Base-by-base conservation (phyloP, 306 rosid genomes). In the Aeschynomene evenia region DNA sequence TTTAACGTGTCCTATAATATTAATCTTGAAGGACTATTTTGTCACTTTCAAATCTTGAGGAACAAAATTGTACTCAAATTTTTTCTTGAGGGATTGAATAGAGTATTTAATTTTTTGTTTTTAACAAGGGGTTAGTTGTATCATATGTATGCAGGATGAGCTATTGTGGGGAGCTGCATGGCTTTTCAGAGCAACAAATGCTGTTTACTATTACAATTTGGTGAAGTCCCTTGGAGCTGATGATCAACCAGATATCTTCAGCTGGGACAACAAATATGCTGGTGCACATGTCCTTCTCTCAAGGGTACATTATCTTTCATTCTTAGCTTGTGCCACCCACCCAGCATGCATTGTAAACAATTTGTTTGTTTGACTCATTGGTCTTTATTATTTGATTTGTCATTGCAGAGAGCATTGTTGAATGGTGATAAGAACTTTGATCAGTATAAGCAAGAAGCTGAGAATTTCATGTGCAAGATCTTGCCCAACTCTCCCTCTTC, bases 191-290 rank as follows among this genome's bases (percentile, higher is more conserved):
- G 97, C 98, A 74, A 90, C 96, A 58, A 90, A 94, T 43, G 84
- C 70, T 18, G 77, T 71, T 28, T 58, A 59, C 61, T 94, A 94
- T 72, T 79, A 69, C 36, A 87, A 85, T 37, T 71, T 94, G 67
- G 64, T 88, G 58, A 84, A 79, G 78, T 75, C 86, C 1, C 72
- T 90, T 57, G 96, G 95, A 73, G 92, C 81, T 50, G 81, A 83
- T 69, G 97, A 94, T 62, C 87, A 77, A 48, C 82, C 98, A 13
- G 95, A 94, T 62, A 74, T 85, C 52, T 94, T 94, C 82, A 90
- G 98, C 66, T 94, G 98, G 97, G 98, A 94, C 78, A 88, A 94
- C 88, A 94, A 94, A 63, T 94, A 70, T 80, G 97, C 97, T 1
- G 98, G 98, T 69, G 91, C 97, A 57, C 88, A 77, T 67, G 95